Percentiles rank a stretch among this genome's conserved stretches.
phyloP scores from a whole-genome alignment of 2,329 filamentous ascomycete species.

The Arthroderma uncinatum region DNA sequence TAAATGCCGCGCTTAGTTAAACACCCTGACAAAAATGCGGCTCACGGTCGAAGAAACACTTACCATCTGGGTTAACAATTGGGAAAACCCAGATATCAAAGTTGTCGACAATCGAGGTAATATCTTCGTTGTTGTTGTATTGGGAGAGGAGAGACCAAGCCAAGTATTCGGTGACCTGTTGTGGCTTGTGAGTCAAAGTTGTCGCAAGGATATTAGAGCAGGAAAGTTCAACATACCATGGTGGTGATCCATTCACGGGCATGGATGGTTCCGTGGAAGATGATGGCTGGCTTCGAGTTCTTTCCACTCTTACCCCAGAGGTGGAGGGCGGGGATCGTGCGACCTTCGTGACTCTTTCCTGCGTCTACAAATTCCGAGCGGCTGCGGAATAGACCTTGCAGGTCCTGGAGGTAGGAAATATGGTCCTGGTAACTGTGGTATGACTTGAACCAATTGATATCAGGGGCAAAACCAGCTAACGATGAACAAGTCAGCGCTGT shows the following conservation, averaged over 20 bases:
- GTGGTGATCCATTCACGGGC: constrained; percentile 51
- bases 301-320: constrained; percentile 40
- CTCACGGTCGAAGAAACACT: constrained; percentile 10
- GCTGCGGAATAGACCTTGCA: constrained; percentile 36
- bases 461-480: constrained; percentile 13
- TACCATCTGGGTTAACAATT: constrained; percentile 51
- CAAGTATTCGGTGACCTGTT: constrained; percentile 39
- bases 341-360: constrained; percentile 40
- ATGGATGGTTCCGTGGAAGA: constrained; percentile 50
- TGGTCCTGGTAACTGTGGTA: constrained; percentile 48
- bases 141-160: constrained; percentile 41
- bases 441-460: constrained; percentile 42
- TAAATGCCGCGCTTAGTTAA: not conserved
- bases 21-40: too few relatives aligned
- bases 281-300: constrained; percentile 41
- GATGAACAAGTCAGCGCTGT: not conserved
- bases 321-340: constrained; percentile 39
- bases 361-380: constrained; percentile 42
- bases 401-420: constrained; percentile 37
- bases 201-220: not conserved
- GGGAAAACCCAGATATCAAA: constrained; percentile 58
- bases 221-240: constrained; percentile 29
- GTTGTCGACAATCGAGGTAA: constrained; percentile 43
- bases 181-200: not conserved
- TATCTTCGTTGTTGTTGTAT: constrained; percentile 29